phyloP scores from a whole-genome alignment of 129 eudicot genomes.

The Helianthus tuberosus region DNA sequence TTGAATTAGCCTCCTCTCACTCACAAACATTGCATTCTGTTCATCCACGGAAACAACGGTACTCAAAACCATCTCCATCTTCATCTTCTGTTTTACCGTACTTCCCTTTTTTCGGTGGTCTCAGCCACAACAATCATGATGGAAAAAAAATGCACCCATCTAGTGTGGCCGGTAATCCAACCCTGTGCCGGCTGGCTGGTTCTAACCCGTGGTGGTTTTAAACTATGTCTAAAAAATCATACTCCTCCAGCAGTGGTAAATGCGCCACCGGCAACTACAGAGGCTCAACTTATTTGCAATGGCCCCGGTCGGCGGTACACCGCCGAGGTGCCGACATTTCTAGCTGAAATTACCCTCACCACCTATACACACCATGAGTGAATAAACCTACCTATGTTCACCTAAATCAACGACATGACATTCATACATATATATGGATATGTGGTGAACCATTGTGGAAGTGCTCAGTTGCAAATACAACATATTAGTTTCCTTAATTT shows the following conservation, averaged over 20 bases:
- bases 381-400: too few relatives aligned
- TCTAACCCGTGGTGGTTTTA: constrained; percentile 85
- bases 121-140: constrained; percentile 68
- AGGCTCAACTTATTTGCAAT: constrained; percentile 74
- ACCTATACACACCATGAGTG: too few relatives aligned
- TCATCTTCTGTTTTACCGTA: background rate
- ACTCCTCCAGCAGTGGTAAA: constrained; percentile 60
- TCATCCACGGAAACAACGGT: constrained; percentile 19
- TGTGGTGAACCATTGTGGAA: too few relatives aligned
- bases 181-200: constrained; percentile 74
- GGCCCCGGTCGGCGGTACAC: constrained; percentile 86
- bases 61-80: constrained; percentile 8
- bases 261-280: constrained; percentile 97
- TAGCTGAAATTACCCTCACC: constrained; percentile 88
- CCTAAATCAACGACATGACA: too few relatives aligned
- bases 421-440: too few relatives aligned
- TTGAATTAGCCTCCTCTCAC: background rate
- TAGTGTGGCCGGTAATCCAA: constrained; percentile 96
- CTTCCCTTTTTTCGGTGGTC: background rate
- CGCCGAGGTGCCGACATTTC: constrained; percentile 80
- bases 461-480: too few relatives aligned
- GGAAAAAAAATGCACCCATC: constrained; percentile 76
- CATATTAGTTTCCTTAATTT: too few relatives aligned
- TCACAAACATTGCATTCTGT: too few relatives aligned
- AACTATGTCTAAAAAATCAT: constrained; percentile 65